These are phyloP conservation scores for Hymenoscyphus fructigenus DNA, from an alignment of 2,329 filamentous ascomycete species.

Conservation along the genomic window DNA sequence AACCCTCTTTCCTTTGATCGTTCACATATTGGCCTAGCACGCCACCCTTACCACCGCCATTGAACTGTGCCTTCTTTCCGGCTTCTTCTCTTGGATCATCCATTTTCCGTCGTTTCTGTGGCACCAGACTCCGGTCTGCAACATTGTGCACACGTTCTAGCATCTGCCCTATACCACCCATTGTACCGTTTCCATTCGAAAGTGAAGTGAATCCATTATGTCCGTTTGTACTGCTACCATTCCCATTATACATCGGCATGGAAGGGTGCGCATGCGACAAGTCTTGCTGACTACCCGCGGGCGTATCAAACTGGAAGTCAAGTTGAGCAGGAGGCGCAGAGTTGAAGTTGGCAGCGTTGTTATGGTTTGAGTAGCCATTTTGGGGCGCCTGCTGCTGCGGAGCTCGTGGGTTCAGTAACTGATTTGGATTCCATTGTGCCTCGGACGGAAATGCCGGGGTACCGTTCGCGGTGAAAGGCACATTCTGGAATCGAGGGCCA, in stretches of 20 bases:
- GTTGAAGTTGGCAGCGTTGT: not conserved
- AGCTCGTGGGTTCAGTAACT: constrained; percentile 44
- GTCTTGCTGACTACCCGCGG: constrained; percentile 20
- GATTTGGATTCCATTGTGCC: constrained; percentile 42
- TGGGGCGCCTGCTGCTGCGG: constrained; percentile 28
- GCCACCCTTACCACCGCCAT: constrained; percentile 51
- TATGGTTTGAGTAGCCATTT: constrained; percentile 14
- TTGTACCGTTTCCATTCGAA: constrained; percentile 20
- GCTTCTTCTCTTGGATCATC: constrained; percentile 45
- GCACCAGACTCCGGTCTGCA: constrained; percentile 60
- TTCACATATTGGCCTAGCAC: constrained; percentile 67
- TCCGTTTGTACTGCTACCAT: constrained; percentile 14
- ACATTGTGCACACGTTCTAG: constrained; percentile 78
- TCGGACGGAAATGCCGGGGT: constrained; percentile 19
- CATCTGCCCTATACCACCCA: constrained; percentile 55
- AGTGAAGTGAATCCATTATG: constrained; percentile 25
- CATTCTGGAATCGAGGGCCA: constrained; percentile 30
- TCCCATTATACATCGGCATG: constrained; percentile 1
- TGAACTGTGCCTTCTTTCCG: constrained; percentile 44
- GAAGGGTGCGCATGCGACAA: constrained; percentile 12
- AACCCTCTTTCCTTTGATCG: constrained; percentile 52
- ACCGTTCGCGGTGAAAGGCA: constrained; percentile 24
- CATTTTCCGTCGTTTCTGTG: constrained; percentile 66
- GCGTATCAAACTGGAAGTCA: constrained; percentile 36
- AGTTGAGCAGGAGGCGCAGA: constrained; percentile 23